phyloP scores from a whole-genome alignment of 352 stramenopile species.

The Globisporangium apiculatum region DNA sequence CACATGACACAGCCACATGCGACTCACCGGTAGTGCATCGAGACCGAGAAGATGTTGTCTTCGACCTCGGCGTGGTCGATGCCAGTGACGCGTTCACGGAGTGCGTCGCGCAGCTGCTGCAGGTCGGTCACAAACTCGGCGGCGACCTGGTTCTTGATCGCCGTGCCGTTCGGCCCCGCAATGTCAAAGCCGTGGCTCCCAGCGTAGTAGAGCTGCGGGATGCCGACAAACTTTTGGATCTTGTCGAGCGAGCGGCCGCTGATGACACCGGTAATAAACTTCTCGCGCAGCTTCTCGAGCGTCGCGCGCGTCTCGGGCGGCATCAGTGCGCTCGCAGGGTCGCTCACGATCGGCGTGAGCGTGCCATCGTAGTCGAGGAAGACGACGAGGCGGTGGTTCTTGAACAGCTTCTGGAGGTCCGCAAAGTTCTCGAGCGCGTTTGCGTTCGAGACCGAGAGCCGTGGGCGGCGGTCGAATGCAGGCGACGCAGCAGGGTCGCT shows the following conservation, averaged over 20 bases:
- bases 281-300: slow-evolving; percentile 66
- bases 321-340: slow-evolving; percentile 69
- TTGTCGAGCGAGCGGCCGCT: slow-evolving; percentile 81
- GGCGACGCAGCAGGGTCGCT: neutral
- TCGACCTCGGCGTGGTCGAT: slow-evolving; percentile 74
- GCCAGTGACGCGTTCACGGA: slow-evolving; percentile 32
- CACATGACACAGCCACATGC: neutral
- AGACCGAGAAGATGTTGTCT: slow-evolving; percentile 88
- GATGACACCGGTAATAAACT: slow-evolving; percentile 85
- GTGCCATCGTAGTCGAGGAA: slow-evolving; percentile 90
- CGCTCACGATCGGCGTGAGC: slow-evolving; percentile 86
- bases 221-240: slow-evolving; percentile 85
- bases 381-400: slow-evolving; percentile 58
- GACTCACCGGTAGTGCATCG: slow-evolving; percentile 79
- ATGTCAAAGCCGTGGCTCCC: slow-evolving; percentile 90
- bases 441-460: slow-evolving; percentile 61
- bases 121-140: slow-evolving; percentile 66
- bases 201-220: slow-evolving; percentile 86
- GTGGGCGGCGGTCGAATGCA: slow-evolving; percentile 12
- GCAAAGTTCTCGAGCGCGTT: slow-evolving; percentile 75
- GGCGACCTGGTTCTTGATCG: slow-evolving; percentile 82
- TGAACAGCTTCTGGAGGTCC: slow-evolving; percentile 41
- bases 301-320: slow-evolving; percentile 57
- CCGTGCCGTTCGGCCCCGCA: slow-evolving; percentile 59
- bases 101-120: slow-evolving; percentile 42